Evolutionary conservation across 1,284 basidiomycete genomes (phyloP), one percentile per base, ranked within the genome.

Genomic region (Porogramme epimiltina): DNA sequence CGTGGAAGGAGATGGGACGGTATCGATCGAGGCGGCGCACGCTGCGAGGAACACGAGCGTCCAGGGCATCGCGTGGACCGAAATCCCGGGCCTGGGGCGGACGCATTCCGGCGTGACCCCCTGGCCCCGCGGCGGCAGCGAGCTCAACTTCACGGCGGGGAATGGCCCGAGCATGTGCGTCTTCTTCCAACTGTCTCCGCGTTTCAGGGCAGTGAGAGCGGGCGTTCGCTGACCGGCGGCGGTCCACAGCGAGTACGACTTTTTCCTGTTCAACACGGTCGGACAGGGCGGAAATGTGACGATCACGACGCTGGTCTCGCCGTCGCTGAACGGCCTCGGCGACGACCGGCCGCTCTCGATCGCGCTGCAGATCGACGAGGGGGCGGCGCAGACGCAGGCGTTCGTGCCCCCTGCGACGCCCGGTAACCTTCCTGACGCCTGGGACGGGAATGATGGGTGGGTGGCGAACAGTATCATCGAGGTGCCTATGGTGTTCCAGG

Each of bases 21-120:
- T 89, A 38, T 81, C 81, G 1, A 84, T 87, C 37, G 85, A 89
- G 60, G 85, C 84, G 10, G 78, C 74, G 2, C 84, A 87, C 63
- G 69, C 77, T 0, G 66, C 73, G 16, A 71, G 79, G 15, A 84
- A 82, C 63, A 80, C 74, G 2, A 68, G 77, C 13, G 79, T 81
- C 3, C 67, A 71, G 34, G 78, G 77, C 10, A 73, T 84, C 31
- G 64, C 74, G 3, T 88, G 85, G 85, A 74, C 71, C n/a, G 76
- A 81, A 34, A 67, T 87, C 4, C 82, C 82, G 1, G 79, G 78
- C 2, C 78, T 84, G 45, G 84, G 84, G 4, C 67, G 75, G 24
- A 85, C 83, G 3, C 62, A 82, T 2, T 84, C 82, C 33, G 85
- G 76, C 19, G 71, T 89, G 34, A 82, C 81, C 1, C 80, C 82